These are phyloP conservation scores for Entomortierella lignicola DNA, from an alignment of 192 early-diverging fungal genomes.

Conservation along the genomic window DNA sequence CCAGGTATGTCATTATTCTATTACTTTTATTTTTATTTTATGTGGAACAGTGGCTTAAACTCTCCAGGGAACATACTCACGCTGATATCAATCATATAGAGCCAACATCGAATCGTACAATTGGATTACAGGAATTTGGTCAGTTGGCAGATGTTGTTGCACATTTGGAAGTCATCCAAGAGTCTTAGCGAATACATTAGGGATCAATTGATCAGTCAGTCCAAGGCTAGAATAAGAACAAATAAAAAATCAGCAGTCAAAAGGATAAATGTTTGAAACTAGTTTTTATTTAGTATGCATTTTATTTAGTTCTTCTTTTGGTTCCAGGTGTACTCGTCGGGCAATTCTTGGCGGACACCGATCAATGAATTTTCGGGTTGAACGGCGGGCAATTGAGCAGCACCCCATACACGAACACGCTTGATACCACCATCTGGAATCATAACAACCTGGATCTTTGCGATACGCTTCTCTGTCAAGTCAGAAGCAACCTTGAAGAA, in stretches of 20 bases:
- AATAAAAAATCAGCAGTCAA: neutral
- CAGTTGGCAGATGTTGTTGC: conserved; percentile 44
- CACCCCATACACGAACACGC: conserved; percentile 87
- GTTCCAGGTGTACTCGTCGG: conserved; percentile 56
- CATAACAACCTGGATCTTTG: conserved; percentile 62
- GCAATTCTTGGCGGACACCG: conserved; percentile 52
- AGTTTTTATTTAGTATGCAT: no score
- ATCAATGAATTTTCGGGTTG: conserved; percentile 42
- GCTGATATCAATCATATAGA: conserved; percentile 3
- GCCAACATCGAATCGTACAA: conserved; percentile 11
- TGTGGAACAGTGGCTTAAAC: no score
- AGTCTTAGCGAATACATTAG: conserved; percentile 9
- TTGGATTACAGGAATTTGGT: conserved; percentile 47
- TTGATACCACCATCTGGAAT: conserved; percentile 91
- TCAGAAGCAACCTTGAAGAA: conserved; percentile 67
- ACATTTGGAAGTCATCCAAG: conserved; percentile 51
- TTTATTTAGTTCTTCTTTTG: conserved; percentile 16
- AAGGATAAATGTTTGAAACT: no score
- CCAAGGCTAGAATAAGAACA: neutral
- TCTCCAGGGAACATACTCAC: no score
- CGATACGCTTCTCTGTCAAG: conserved; percentile 60
- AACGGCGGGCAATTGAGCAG: conserved; percentile 53
- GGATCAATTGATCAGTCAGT: neutral
- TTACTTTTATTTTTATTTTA: neutral
- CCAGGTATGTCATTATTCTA: conserved; percentile 1